Conservation (phyloP, 2,329 filamentous ascomycete species). For the Aspergillus sp. region DNA sequence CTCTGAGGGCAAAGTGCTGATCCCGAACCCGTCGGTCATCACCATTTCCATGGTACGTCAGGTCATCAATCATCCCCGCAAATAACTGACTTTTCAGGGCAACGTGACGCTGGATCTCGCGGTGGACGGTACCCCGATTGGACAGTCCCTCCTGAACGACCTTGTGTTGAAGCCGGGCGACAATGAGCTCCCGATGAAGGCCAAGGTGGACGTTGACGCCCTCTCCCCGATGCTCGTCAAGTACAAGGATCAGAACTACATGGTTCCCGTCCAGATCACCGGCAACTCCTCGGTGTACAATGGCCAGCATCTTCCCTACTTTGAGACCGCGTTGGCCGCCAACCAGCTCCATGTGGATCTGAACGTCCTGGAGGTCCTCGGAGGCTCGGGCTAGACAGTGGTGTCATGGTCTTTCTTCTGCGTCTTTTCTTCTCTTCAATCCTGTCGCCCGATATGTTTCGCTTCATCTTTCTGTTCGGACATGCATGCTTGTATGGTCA, state of each 20-base stretch:
- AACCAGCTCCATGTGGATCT: conserved; percentile 48
- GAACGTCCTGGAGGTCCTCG: conserved; percentile 29
- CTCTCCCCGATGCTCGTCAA: conserved; percentile 31
- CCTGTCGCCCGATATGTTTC: neutral
- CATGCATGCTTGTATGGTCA: too few species aligned
- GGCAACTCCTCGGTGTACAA: conserved; percentile 50
- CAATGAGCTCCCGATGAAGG: conserved; percentile 52
- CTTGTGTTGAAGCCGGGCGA: conserved; percentile 55
- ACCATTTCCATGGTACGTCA: conserved; percentile 50
- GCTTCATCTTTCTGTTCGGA: too few species aligned
- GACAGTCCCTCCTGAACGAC: conserved; percentile 50
- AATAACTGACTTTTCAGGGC: conserved; percentile 35
- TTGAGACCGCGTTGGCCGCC: conserved; percentile 49
- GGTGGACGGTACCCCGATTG: conserved; percentile 49
- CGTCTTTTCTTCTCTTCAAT: neutral
- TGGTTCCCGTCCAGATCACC: conserved; percentile 52
- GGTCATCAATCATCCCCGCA: neutral
- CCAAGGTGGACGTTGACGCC: conserved; percentile 46
- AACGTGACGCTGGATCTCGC: conserved; percentile 57
- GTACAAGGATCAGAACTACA: conserved; percentile 41
- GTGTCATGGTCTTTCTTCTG: neutral
- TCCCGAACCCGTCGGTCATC: conserved; percentile 61
- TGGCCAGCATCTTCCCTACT: conserved; percentile 54
- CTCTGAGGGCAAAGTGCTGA: conserved; percentile 53
- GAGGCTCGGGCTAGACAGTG: neutral